These are phyloP conservation scores for Sclerotinia borealis DNA, from an alignment of 2,329 filamentous ascomycete genomes.

Conservation along the genomic window DNA sequence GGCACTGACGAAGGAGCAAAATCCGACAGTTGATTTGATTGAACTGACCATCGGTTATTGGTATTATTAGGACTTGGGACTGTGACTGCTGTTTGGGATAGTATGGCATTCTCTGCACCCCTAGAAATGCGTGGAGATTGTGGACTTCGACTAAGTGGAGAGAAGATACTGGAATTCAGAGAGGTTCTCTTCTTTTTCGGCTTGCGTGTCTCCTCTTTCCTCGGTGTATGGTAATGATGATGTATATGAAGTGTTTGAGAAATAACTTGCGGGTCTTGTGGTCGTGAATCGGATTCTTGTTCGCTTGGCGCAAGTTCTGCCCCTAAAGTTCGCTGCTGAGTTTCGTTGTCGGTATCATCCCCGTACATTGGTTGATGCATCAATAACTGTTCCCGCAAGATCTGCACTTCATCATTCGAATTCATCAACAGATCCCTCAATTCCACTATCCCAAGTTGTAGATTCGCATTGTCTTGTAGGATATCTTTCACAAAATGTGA, in stretches of 20 bases:
- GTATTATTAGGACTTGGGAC: conserved; percentile 42
- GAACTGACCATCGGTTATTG: conserved; percentile 56
- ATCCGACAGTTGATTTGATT: conserved; percentile 56
- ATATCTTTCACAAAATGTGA: conserved; percentile 95
- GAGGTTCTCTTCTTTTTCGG: conserved; percentile 67
- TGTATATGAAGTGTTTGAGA: conserved; percentile 85
- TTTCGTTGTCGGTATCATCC: conserved; percentile 28
- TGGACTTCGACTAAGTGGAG: conserved; percentile 41
- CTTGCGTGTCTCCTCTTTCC: conserved; percentile 55
- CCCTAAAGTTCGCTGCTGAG: conserved; percentile 51
- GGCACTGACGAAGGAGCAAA: conserved; percentile 67
- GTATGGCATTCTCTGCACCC: conserved; percentile 35
- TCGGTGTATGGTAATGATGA: conserved; percentile 79
- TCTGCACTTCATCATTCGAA: conserved; percentile 91
- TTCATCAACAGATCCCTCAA: conserved; percentile 82
- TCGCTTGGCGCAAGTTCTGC: conserved; percentile 61
- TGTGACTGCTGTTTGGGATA: conserved; percentile 44
- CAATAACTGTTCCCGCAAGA: conserved; percentile 72
- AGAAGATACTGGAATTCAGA: conserved; percentile 55
- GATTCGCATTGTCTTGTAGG: conserved; percentile 86
- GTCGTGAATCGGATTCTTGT: conserved; percentile 15
- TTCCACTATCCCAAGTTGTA: conserved; percentile 89
- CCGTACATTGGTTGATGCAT: conserved; percentile 65
- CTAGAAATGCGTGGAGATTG: conserved; percentile 34
- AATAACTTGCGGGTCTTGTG: conserved; percentile 30